Evolutionary conservation across 805 yeast genomes (phyloP), one percentile per base, ranked within the genome.

Genomic region (Ogataea siamensis): DNA sequence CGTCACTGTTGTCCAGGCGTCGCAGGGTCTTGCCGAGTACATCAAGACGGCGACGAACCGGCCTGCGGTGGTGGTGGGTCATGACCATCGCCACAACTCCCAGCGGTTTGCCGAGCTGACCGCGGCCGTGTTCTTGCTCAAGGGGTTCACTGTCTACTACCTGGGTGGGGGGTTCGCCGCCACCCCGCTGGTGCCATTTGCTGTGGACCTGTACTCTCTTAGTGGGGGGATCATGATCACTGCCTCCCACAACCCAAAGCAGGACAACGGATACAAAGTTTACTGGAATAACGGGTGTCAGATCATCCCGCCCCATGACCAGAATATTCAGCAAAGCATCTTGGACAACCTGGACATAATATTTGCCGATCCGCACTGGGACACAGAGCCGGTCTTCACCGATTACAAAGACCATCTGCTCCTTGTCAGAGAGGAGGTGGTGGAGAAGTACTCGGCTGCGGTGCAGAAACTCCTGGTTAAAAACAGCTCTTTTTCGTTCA

Each of bases 231-330:
- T 91, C 1, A 89, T 89, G 96, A 76, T 89, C 19, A 87, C 96
- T 0, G 95, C 96, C 1, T 83, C 93, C 36, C 95, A 86, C 55
- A 84, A 84, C 55, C 91, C 93, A 1, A 83, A 83, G 22, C 67
- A 74, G 57, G 96, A 88, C 57, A 89, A 89, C 55, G 98, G 98
- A 0, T 91, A 87, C 64, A 91, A 91, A 56, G 98, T 91, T 1
- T 91, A 93, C 65, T 87, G 93, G 78, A 67, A 71, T 7, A 91
- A 91, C 57, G 98, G 96, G 4, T 91, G 97, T 60, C 98, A 93
- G 60, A 93, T 91, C 46, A 87, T 91, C 31, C 89, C 96, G 2
- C 98, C 99, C 0, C 87, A 82, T 54, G 98, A 93, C 54, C 51
- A 53, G 2, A 78, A 72, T 1, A 91, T 91, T 46, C 88, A 96